Evolutionary conservation across 176 grass and related monocot genomes (phyloP).

Genomic region (Paspalum vaginatum): DNA sequence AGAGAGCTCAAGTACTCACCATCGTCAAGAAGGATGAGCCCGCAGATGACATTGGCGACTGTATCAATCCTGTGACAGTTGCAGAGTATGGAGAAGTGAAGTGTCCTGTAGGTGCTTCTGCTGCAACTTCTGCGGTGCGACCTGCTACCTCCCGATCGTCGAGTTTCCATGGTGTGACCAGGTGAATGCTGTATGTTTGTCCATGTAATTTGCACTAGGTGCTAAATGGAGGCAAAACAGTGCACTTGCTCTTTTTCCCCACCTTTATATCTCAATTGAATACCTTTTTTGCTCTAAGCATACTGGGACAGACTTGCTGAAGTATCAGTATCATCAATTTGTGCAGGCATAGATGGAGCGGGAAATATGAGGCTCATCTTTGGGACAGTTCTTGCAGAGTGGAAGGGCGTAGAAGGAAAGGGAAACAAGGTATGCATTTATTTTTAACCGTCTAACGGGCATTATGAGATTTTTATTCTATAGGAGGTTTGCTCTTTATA

Average conservation of each 20-base stretch:
- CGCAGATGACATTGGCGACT: conserved; percentile 20
- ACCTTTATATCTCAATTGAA: conserved; percentile 12
- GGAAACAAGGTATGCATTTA: conserved; percentile 75
- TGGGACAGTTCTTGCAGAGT: conserved; percentile 94
- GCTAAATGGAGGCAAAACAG: conserved; percentile 3
- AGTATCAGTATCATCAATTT: conserved; percentile 30
- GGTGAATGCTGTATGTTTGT: conserved; percentile 39
- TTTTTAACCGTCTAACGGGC: not conserved
- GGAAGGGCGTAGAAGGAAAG: conserved; percentile 89
- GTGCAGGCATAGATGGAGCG: conserved; percentile 94
- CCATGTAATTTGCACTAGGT: conserved; percentile 18
- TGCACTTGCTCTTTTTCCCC: not conserved
- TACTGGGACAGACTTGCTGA: conserved; percentile 16
- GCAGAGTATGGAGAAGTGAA: conserved; percentile 34
- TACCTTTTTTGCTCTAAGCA: conserved; percentile 20
- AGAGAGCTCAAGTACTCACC: conserved; percentile 30
- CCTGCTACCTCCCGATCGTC: conserved; percentile 61
- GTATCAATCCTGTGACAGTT: conserved; percentile 33
- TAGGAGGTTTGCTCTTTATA: not conserved
- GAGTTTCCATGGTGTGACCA: conserved; percentile 83
- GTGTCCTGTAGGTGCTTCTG: conserved; percentile 22
- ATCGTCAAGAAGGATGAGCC: conserved; percentile 60
- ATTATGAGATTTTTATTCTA: not conserved
- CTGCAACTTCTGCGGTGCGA: conserved; percentile 27
- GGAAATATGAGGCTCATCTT: conserved; percentile 95